Percentiles rank a stretch among this genome's conserved stretches.
phyloP scores from a whole-genome alignment of 1,284 basidiomycete genomes.

The Polyporus tsugae region DNA sequence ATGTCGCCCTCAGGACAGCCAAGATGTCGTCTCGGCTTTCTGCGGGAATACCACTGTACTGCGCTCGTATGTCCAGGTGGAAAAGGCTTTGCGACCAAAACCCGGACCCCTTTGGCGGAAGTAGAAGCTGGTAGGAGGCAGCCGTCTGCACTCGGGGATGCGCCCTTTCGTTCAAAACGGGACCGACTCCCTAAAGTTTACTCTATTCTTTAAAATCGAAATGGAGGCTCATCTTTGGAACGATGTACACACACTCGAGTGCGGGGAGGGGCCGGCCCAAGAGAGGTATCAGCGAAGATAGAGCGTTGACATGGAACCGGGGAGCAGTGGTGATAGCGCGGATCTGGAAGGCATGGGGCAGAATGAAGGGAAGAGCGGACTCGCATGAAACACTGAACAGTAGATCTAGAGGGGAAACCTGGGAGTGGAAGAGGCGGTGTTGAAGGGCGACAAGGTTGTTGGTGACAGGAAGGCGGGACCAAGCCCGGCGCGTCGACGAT shows the following conservation, averaged over 20 bases:
- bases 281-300: not conserved
- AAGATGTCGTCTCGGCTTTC: not conserved
- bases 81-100: not conserved
- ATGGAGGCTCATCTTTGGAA: not conserved
- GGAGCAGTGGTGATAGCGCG: not conserved
- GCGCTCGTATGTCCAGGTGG: not conserved
- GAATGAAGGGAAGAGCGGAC: not conserved
- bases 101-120: not conserved
- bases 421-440: not conserved
- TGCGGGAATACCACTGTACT: not conserved
- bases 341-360: not conserved
- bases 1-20: not conserved
- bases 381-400: not conserved
- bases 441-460: not conserved
- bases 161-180: not conserved
- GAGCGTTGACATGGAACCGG: not conserved
- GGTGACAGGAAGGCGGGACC: not conserved
- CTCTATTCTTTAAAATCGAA: not conserved
- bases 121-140: not conserved
- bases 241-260: not conserved
- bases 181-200: not conserved
- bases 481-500: not conserved
- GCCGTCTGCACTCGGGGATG: not conserved
- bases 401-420: not conserved
- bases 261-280: not conserved